Conservation (phyloP, 2,329 filamentous ascomycete species). For the Spiromastix sp. region DNA sequence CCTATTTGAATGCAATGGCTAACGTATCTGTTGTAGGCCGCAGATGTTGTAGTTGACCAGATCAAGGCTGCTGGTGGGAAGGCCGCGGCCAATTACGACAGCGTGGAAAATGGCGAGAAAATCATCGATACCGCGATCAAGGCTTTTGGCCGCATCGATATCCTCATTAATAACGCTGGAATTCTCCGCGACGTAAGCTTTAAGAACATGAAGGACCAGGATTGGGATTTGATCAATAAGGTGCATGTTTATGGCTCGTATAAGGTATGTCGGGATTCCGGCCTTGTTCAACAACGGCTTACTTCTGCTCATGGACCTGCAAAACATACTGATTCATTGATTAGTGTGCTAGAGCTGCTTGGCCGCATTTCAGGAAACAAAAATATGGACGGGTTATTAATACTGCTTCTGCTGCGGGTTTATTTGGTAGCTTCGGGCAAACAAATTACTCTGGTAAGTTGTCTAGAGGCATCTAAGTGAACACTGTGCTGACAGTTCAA, state of each 20-base stretch:
- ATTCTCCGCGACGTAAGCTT: conserved; percentile 93
- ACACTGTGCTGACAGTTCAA: conserved; percentile 18
- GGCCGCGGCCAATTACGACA: conserved; percentile 94
- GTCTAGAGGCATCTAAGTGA: background rate
- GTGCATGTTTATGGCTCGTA: conserved; percentile 91
- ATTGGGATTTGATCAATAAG: conserved; percentile 91
- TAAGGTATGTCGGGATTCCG: conserved; percentile 46
- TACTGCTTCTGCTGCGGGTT: conserved; percentile 87
- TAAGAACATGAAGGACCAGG: conserved; percentile 95
- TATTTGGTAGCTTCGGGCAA: conserved; percentile 94
- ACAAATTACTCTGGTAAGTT: conserved; percentile 73
- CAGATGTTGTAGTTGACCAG: conserved; percentile 39
- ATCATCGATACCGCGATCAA: conserved; percentile 63
- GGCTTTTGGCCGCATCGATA: conserved; percentile 61
- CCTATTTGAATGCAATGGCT: too few species aligned
- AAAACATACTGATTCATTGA: background rate
- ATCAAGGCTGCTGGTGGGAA: conserved; percentile 77
- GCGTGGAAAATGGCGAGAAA: conserved; percentile 70
- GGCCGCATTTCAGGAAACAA: conserved; percentile 97
- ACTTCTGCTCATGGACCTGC: too few species aligned
- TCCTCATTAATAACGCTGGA: conserved; percentile 96
- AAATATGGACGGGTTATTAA: conserved; percentile 97
- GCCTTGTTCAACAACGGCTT: too few species aligned
- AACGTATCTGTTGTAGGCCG: conserved; percentile 55
- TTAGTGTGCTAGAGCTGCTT: conserved; percentile 76